Base-by-base conservation (phyloP, 2,329 filamentous ascomycete genomes). In the Iodosphaeria phyllophila region DNA sequence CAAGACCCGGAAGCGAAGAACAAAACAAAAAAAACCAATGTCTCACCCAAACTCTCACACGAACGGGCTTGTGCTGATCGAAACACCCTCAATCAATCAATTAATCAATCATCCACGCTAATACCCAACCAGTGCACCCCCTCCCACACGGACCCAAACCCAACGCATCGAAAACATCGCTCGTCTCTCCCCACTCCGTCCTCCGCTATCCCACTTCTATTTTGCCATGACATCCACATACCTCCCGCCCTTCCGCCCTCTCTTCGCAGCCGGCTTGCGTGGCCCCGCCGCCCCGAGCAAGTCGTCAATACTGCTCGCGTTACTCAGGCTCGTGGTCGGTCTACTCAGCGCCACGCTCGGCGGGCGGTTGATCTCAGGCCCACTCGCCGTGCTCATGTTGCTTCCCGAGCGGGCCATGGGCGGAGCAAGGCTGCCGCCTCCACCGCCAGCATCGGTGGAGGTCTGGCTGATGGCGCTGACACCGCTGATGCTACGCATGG, bases 141-240 rank as follows among this genome's bases (percentile, higher is more conserved):
- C n/a, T n/a, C n/a, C n/a, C n/a, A n/a, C n/a, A n/a, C n/a, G n/a
- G n/a, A n/a, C n/a, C n/a, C n/a, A n/a, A n/a, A n/a, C n/a, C n/a
- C n/a, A n/a, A n/a, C n/a, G n/a, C n/a, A n/a, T n/a, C n/a, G n/a
- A n/a, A n/a, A n/a, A n/a, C n/a, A n/a, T n/a, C n/a, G n/a, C n/a
- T n/a, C n/a, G n/a, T n/a, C n/a, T n/a, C n/a, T n/a, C n/a, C n/a
- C n/a, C n/a, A n/a, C n/a, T n/a, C n/a, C n/a, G n/a, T n/a, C n/a
- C n/a, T n/a, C n/a, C n/a, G n/a, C n/a, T n/a, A n/a, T n/a, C n/a
- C n/a, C n/a, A n/a, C n/a, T n/a, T 20, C 32, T 51, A 64, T 41
- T 79, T 74, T 7, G 76, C 77, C 83, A 95, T 93, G 31, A 98
- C 82, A 61, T 98, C 89, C 16, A 98, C 74, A 57, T 98, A 98